Evolutionary conservation across 139 green algal species (phyloP).

Genomic region (Zygnema circumcarinatum): DNA sequence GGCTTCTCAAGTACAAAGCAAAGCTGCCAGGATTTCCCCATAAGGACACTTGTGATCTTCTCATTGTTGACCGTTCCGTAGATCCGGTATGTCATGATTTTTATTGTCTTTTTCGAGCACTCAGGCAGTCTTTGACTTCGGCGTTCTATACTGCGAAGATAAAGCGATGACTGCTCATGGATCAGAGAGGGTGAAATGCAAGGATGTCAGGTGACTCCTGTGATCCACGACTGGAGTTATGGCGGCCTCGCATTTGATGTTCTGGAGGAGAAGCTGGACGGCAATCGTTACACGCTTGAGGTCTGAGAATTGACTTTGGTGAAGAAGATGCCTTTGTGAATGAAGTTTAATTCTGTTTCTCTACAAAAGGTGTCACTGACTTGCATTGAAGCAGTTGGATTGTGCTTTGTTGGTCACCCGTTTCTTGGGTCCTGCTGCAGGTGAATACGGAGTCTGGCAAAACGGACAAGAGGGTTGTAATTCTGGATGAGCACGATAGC

Average conservation of each 20-base stretch:
- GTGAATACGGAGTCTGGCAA: conserved; percentile 67
- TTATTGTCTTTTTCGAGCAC: neutral
- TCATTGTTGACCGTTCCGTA: conserved; percentile 85
- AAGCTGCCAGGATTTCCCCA: conserved; percentile 40
- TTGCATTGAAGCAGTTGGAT: too few species aligned
- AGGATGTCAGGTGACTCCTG: conserved; percentile 77
- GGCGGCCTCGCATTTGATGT: conserved; percentile 94
- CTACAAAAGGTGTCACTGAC: too few species aligned
- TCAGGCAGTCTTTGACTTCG: too few species aligned
- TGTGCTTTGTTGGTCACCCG: too few species aligned
- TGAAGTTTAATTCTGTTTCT: too few species aligned
- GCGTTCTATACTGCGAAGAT: too few species aligned
- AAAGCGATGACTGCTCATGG: neutral
- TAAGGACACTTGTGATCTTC: conserved; percentile 73
- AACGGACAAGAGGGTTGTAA: conserved; percentile 74
- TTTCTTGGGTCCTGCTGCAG: neutral
- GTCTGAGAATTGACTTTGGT: neutral
- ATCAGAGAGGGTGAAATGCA: neutral
- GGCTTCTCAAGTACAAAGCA: conserved; percentile 42
- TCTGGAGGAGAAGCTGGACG: conserved; percentile 66
- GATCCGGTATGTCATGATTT: conserved; percentile 50
- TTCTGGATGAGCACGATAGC: conserved; percentile 80
- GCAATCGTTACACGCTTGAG: conserved; percentile 64
- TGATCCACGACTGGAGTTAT: conserved; percentile 99
- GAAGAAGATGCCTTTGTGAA: too few species aligned